A percentile compares a stretch with the other conserved stretches of the same genome.
phyloP scores from a whole-genome alignment of 2,329 filamentous ascomycete genomes.

The Colletotrichum neosansevieriae region DNA sequence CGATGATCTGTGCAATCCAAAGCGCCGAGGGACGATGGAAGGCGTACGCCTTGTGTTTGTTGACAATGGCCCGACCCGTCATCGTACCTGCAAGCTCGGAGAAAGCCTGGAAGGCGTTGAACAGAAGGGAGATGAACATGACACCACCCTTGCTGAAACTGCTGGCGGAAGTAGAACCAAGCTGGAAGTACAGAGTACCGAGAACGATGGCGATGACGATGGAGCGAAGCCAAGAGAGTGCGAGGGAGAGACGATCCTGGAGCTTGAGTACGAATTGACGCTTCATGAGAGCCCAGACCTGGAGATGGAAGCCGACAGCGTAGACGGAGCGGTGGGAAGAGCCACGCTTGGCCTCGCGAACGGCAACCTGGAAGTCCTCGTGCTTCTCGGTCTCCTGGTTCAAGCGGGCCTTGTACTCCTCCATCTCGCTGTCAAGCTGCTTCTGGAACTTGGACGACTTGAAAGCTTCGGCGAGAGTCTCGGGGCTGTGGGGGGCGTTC shows the following conservation, averaged over 20 bases:
- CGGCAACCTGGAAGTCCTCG: conserved; percentile 81
- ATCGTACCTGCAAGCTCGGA: conserved; percentile 81
- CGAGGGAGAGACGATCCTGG: conserved; percentile 84
- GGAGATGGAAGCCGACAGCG: conserved; percentile 83
- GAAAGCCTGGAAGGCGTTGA: conserved; percentile 91
- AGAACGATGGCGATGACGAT: conserved; percentile 83
- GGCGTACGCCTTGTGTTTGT: conserved; percentile 86
- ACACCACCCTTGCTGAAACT: conserved; percentile 87
- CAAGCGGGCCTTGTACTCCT: conserved; percentile 73
- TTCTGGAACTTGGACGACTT: conserved; percentile 70
- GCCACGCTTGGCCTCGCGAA: conserved; percentile 82
- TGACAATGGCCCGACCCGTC: conserved; percentile 80
- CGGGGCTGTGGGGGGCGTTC: conserved; percentile 77
- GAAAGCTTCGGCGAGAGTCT: conserved; percentile 78
- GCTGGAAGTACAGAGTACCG: conserved; percentile 82
- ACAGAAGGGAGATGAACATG: conserved; percentile 82
- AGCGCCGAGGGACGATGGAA: conserved; percentile 86
- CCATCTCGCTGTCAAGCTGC: conserved; percentile 74
- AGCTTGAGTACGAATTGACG: conserved; percentile 88
- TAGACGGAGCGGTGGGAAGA: conserved; percentile 83
- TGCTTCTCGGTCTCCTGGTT: conserved; percentile 74
- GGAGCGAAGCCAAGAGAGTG: conserved; percentile 75
- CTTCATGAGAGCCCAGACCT: conserved; percentile 86
- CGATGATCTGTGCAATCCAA: conserved; percentile 85
- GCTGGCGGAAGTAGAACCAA: conserved; percentile 73